Evolutionary conservation across 2,329 filamentous ascomycete genomes (phyloP).

Genomic region (Pochonia chlamydosporia): DNA sequence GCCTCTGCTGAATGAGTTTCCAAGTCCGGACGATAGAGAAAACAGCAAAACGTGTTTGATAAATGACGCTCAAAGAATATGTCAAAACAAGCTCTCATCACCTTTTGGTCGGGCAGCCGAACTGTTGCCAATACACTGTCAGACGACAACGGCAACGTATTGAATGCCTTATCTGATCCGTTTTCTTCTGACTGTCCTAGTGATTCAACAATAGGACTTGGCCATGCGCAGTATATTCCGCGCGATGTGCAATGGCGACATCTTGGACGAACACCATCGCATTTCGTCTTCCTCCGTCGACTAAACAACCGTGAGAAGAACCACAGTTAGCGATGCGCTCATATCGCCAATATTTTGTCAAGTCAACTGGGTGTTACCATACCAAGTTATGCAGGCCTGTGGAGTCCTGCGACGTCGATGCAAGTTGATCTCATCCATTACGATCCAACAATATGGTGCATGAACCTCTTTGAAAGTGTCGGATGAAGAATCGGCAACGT

Average conservation of each 20-base stretch:
- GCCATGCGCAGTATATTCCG: constrained; percentile 2
- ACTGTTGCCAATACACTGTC: neutral
- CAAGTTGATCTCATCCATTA: neutral
- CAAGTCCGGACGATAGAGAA: constrained; percentile 14
- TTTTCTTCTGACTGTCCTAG: neutral
- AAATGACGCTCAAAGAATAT: constrained; percentile 15
- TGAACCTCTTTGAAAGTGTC: no score
- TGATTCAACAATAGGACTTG: neutral
- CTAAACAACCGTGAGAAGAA: neutral
- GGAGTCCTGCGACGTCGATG: constrained; percentile 1
- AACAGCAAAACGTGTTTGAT: constrained; percentile 14
- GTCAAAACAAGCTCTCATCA: constrained; percentile 4
- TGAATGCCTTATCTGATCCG: neutral
- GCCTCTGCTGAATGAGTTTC: constrained; percentile 10
- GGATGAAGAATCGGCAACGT: neutral
- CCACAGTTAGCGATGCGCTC: no score
- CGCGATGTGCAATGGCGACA: constrained; percentile 5
- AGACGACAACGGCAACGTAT: neutral
- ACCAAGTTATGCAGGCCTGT: constrained; percentile 6
- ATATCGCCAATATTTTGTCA: no score
- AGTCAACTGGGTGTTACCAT: neutral
- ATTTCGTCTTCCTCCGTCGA: constrained; percentile 9
- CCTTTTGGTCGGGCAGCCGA: constrained; percentile 2
- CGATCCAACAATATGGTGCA: no score
- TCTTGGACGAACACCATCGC: constrained; percentile 5